A percentile compares a stretch with the other conserved stretches of the same genome.
phyloP scores from a whole-genome alignment of 2,329 filamentous ascomycete species.

The Colletotrichum chlorophyti region DNA sequence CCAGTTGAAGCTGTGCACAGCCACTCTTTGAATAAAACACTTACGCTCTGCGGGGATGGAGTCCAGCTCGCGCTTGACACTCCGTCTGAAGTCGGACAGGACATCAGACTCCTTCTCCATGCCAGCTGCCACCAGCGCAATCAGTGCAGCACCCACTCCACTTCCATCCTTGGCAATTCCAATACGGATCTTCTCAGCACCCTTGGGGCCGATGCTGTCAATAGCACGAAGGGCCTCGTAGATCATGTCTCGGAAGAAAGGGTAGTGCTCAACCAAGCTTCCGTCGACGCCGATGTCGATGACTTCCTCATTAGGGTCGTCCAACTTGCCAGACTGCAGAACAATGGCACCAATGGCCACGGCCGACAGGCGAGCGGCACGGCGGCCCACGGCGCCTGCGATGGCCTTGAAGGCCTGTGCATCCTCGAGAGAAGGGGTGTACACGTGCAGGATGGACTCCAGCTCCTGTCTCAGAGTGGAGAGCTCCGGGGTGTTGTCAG shows the following conservation, averaged over 20 bases:
- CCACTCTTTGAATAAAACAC: slow-evolving; percentile 20
- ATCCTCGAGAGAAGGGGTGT: slow-evolving; percentile 80
- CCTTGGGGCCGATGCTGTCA: slow-evolving; percentile 76
- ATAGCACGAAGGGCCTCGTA: slow-evolving; percentile 81
- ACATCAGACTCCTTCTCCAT: slow-evolving; percentile 61
- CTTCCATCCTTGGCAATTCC: slow-evolving; percentile 97
- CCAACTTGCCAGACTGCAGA: slow-evolving; percentile 78
- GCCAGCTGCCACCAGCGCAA: slow-evolving; percentile 84
- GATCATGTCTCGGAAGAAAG: slow-evolving; percentile 87
- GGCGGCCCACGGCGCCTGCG: slow-evolving; percentile 82
- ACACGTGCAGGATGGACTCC: slow-evolving; percentile 77
- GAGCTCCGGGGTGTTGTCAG: slow-evolving; percentile 76
- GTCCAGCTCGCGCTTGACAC: slow-evolving; percentile 44
- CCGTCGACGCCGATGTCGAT: slow-evolving; percentile 94
- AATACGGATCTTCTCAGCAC: slow-evolving; percentile 88
- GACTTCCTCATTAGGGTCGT: slow-evolving; percentile 69
- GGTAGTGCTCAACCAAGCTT: slow-evolving; percentile 94
- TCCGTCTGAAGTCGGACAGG: slow-evolving; percentile 48
- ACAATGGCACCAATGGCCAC: slow-evolving; percentile 88
- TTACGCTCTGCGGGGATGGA: slow-evolving; percentile 40
- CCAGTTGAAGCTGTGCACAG: slow-evolving; percentile 29
- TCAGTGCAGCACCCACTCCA: slow-evolving; percentile 93
- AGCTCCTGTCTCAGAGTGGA: slow-evolving; percentile 79
- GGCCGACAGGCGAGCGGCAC: slow-evolving; percentile 86
- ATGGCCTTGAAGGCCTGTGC: slow-evolving; percentile 87